Conservation (phyloP, 257 asterid genomes). For the Coffea eugenioides region DNA sequence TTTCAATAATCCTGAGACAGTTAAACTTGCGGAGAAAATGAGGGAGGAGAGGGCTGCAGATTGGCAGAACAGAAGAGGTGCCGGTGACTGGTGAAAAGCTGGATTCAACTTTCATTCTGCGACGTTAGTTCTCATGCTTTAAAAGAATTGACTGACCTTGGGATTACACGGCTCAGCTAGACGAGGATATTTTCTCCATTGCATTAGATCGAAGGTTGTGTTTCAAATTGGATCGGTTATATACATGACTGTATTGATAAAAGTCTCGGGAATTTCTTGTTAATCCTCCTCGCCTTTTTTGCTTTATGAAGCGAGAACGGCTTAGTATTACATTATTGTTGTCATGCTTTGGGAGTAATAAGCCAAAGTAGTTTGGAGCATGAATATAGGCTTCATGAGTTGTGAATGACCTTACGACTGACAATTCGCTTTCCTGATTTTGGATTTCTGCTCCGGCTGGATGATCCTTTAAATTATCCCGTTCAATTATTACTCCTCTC, state of each 20-base stretch:
- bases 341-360: neutral
- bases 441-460: neutral
- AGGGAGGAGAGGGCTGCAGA: conserved; percentile 42
- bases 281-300: neutral
- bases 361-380: neutral
- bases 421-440: neutral
- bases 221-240: neutral
- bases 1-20: conserved; percentile 41
- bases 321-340: neutral
- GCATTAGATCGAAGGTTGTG: neutral
- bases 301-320: too few species aligned
- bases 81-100: conserved; percentile 6
- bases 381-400: neutral
- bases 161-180: neutral
- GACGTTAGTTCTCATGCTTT: neutral
- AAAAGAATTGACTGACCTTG: neutral
- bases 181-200: too few species aligned
- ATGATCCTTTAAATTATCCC: neutral
- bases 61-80: conserved; percentile 41
- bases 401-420: neutral
- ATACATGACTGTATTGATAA: neutral
- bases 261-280: neutral
- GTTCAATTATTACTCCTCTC: neutral
- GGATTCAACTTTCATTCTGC: neutral
- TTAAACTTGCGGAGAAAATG: conserved; percentile 39